Evolutionary conservation across 2,329 filamentous ascomycete species (phyloP), one percentile per base, ranked within the genome.

Genomic region (Esteya vermicola): DNA sequence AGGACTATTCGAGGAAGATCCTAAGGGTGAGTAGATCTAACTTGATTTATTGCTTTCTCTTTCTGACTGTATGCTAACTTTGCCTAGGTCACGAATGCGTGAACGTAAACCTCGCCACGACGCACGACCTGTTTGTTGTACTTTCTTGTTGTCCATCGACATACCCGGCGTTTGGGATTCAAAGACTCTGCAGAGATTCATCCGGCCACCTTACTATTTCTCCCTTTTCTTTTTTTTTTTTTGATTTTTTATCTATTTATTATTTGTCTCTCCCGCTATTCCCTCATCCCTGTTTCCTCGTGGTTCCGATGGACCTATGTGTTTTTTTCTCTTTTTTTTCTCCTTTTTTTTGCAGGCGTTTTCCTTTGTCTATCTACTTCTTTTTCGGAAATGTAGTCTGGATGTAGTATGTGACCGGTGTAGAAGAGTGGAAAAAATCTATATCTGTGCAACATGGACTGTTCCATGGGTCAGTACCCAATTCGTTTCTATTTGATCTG

Each of bases 1-100:
- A 93, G 62, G 89, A 96, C 59, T 96, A 94, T 64, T 95, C 89
- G 47, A 78, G 89, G 63, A 82, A 84, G 63, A 95, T 96, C 61
- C 73, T 96, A 55, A 84, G 93, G 77, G 89, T 93, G 72, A 49
- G 74, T 64, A 5, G 4, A 23, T 14, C 22, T 23, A 19, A 19
- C 12, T 40, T 23, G 4, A 13, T 33, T 6, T 8, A 1, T n/a
- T n/a, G 33, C 9, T 22, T 2, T 18, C 56, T 47, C 52, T 46
- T 30, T 4, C 16, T 14, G 32, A 28, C 20, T 13, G 8, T 19
- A 30, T 36, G 30, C 40, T 42, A 25, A 26, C 34, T 9, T 6
- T 5, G 30, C 7, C 14, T 39, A 74, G 70, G 71, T 75, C 44
- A 75, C 70, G 59, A 75, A 75, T 52, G 71, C 70, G 58, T 75